phyloP scores from a whole-genome alignment of 2,329 filamentous ascomycete species.

The Fusarium acutatum region DNA sequence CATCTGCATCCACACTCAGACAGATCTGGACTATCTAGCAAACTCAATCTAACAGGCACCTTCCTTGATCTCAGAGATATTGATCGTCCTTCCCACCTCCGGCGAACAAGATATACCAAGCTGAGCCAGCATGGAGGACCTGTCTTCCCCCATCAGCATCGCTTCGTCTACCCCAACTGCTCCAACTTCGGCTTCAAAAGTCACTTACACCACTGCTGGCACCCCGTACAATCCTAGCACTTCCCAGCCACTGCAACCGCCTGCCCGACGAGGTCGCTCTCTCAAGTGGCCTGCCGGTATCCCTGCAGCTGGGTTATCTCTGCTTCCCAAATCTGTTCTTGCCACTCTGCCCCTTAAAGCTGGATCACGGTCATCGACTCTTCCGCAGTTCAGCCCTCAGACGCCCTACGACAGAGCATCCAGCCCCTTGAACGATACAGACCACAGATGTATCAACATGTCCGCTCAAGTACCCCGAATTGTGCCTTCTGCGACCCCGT shows the following conservation, averaged over 20 bases:
- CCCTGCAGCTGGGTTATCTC: constrained; percentile 44
- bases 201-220: constrained; percentile 65
- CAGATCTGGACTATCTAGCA: constrained; percentile 19
- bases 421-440: constrained; percentile 48
- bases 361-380: constrained; percentile 20
- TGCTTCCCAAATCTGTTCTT: constrained; percentile 50
- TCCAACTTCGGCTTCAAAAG: constrained; percentile 39
- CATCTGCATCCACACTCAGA: constrained; percentile 1
- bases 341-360: constrained; percentile 47
- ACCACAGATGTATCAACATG: constrained; percentile 41
- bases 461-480: constrained; percentile 39
- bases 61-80: constrained; percentile 39
- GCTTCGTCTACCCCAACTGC: constrained; percentile 35
- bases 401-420: constrained; percentile 63
- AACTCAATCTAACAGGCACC: constrained; percentile 42
- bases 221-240: constrained; percentile 62
- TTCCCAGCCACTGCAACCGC: constrained; percentile 58
- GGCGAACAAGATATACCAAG: constrained; percentile 29
- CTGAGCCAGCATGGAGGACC: constrained; percentile 44
- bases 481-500: constrained; percentile 40
- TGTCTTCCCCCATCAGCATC: constrained; percentile 39
- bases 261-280: constrained; percentile 59
- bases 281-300: constrained; percentile 51
- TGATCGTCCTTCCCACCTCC: constrained; percentile 23
- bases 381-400: constrained; percentile 59